These are phyloP conservation scores for Onygenales sp. DNA, from an alignment of 2,329 filamentous ascomycete genomes.

Conservation along the genomic window DNA sequence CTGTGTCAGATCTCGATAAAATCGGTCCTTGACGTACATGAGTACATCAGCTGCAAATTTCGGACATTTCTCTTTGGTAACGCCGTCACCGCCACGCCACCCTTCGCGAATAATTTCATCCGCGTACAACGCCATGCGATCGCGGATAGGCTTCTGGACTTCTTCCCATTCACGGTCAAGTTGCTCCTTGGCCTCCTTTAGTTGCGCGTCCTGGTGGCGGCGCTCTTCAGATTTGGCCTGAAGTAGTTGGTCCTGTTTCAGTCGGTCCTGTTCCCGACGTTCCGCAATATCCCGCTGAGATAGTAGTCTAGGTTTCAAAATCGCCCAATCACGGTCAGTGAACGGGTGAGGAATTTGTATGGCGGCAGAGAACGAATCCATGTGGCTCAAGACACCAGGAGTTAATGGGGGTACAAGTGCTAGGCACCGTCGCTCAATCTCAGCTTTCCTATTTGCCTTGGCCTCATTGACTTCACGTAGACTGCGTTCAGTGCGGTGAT, in stretches of 20 bases:
- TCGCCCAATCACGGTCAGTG: conserved; percentile 59
- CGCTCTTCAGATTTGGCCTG: conserved; percentile 40
- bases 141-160: conserved; percentile 56
- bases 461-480: conserved; percentile 54
- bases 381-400: conserved; percentile 54
- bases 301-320: conserved; percentile 58
- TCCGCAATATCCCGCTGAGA: conserved; percentile 59
- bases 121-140: conserved; percentile 55
- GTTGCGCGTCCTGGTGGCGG: conserved; percentile 38
- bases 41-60: conserved; percentile 65
- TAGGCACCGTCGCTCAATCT: conserved; percentile 63
- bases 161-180: conserved; percentile 64
- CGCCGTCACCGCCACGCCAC: conserved; percentile 55
- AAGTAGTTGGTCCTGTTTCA: conserved; percentile 37
- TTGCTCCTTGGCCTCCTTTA: conserved; percentile 47
- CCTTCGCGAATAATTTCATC: conserved; percentile 58
- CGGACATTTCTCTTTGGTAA: conserved; percentile 54
- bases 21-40: conserved; percentile 56
- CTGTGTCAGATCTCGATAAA: conserved; percentile 52
- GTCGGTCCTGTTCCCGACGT: conserved; percentile 41
- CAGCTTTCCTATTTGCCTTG: conserved; percentile 54
- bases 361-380: conserved; percentile 65
- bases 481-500: conserved; percentile 39
- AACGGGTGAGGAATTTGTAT: conserved; percentile 60
- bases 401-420: conserved; percentile 57